Percentiles rank a stretch among this genome's conserved stretches.
Conservation (phyloP, 495 filamentous ascomycete species). For the Aspergillus conjunctus region DNA sequence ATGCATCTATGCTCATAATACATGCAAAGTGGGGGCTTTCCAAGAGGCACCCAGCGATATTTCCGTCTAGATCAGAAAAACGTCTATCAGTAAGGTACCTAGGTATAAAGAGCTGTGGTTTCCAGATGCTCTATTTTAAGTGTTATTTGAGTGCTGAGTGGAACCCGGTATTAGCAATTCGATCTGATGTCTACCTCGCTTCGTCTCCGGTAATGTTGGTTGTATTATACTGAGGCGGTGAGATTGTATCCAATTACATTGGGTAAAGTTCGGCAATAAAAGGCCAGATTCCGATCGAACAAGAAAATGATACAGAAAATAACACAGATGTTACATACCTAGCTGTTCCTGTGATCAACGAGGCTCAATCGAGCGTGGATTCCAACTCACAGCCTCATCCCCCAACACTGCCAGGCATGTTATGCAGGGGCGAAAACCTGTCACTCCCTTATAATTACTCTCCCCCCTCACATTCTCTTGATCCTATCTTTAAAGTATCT, state of each 20-base stretch:
- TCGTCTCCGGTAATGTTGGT: slow-evolving; percentile 1
- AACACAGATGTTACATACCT: background rate
- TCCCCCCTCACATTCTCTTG: background rate
- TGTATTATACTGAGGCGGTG: background rate
- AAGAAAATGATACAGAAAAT: background rate
- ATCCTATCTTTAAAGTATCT: background rate
- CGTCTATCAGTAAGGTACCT: no score
- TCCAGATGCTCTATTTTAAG: background rate
- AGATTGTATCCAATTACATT: background rate
- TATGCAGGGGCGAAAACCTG: background rate
- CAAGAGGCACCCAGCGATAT: no score
- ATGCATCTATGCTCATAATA: no score
- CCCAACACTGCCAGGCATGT: background rate
- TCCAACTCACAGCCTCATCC: background rate
- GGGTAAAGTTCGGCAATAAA: background rate
- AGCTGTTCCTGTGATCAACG: background rate
- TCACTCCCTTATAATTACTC: background rate
- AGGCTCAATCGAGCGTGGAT: background rate
- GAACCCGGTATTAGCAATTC: background rate
- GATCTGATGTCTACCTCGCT: background rate
- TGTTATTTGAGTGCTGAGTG: background rate
- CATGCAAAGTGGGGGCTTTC: no score
- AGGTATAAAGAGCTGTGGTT: no score
- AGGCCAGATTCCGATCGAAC: background rate
- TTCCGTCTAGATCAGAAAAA: no score